A percentile compares a stretch with the other conserved stretches of the same genome.
These are phyloP conservation scores for Dissoconium aciculare DNA, from an alignment of 2,329 filamentous ascomycete species.

Conservation along the genomic window DNA sequence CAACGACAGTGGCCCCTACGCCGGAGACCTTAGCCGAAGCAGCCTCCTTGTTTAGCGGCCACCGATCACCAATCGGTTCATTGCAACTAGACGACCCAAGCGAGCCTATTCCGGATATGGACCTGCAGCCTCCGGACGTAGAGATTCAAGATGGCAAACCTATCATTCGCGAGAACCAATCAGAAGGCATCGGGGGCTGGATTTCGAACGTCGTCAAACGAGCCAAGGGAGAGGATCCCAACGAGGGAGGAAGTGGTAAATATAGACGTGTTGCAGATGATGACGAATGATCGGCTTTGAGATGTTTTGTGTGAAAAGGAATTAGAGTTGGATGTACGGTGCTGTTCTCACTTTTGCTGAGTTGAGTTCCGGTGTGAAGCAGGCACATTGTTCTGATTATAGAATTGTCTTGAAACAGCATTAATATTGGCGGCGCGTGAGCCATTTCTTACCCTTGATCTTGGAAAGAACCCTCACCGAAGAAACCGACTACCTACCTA, in stretches of 20 bases:
- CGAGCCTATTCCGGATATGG: slow-evolving; percentile 56
- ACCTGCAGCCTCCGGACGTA: slow-evolving; percentile 63
- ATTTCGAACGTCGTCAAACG: slow-evolving; percentile 49
- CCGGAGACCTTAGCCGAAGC: slow-evolving; percentile 64
- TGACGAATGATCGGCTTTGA: slow-evolving; percentile 9
- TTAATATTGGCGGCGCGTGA: too few species aligned
- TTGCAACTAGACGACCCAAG: slow-evolving; percentile 48
- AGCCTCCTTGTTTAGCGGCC: slow-evolving; percentile 60
- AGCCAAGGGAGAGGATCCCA: slow-evolving; percentile 30
- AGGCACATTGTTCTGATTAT: too few species aligned
- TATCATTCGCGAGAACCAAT: slow-evolving; percentile 21
- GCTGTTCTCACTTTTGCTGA: too few species aligned
- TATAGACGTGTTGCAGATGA: slow-evolving; percentile 34
- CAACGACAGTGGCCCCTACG: slow-evolving; percentile 67
- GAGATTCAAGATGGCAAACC: slow-evolving; percentile 37
- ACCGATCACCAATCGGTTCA: slow-evolving; percentile 63
- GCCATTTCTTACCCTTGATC: too few species aligned
- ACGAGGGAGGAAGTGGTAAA: slow-evolving; percentile 27
- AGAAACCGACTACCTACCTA: too few species aligned
- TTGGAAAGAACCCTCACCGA: too few species aligned
- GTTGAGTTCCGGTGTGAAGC: too few species aligned
- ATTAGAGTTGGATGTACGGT: too few species aligned
- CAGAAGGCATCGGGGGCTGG: slow-evolving; percentile 52
- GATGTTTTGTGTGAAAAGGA: too few species aligned
- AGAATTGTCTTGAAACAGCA: too few species aligned